Evolutionary conservation across 106 monocot species (phyloP).

Genomic region (Allium cepa): DNA sequence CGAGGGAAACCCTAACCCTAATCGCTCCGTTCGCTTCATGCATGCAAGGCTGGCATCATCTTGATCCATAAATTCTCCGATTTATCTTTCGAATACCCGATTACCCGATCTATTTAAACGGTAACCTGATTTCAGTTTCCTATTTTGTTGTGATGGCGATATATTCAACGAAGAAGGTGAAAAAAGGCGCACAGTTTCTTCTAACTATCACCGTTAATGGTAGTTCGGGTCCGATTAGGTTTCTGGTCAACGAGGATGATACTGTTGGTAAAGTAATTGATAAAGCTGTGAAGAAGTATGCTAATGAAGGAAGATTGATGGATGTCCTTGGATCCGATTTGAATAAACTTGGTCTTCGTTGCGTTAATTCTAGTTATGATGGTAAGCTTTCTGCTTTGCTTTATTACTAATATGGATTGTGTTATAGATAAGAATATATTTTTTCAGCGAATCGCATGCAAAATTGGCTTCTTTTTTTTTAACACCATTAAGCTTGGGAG

Average conservation of each 20-base stretch:
- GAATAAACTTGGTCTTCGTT: conserved; percentile 48
- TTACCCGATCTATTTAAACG: too few species aligned
- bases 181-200: conserved; percentile 21
- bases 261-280: conserved; percentile 41
- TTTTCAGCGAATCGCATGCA: not conserved
- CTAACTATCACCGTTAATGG: conserved; percentile 57
- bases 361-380: conserved; percentile 37
- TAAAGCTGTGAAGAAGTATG: conserved; percentile 41
- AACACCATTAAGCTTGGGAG: too few species aligned
- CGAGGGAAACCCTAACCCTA: too few species aligned
- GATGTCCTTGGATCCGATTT: conserved; percentile 43
- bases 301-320: conserved; percentile 67
- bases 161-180: not conserved
- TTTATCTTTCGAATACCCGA: too few species aligned
- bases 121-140: too few species aligned
- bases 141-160: too few species aligned
- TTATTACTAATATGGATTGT: not conserved
- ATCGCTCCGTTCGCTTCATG: too few species aligned
- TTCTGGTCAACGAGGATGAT: conserved; percentile 55
- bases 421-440: not conserved
- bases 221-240: conserved; percentile 63
- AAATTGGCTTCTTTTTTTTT: not conserved
- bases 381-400: conserved; percentile 17
- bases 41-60: too few species aligned
- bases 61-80: too few species aligned